These are phyloP conservation scores for Debaryomyces sp. DNA, from an alignment of 1,139 yeast species.

Conservation along the genomic window DNA sequence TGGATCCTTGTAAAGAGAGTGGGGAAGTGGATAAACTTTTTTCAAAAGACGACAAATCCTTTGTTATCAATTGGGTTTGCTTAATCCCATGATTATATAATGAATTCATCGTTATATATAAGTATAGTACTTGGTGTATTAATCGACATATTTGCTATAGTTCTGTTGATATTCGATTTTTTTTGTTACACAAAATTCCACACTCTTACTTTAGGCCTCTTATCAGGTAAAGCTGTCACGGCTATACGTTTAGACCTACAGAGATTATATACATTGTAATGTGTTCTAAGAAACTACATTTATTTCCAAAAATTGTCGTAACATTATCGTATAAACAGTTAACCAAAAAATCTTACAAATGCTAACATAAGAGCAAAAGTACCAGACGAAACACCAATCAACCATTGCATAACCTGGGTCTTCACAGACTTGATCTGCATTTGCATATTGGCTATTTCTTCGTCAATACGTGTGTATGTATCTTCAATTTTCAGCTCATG, in stretches of 20 bases:
- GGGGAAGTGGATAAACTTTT: conserved; percentile 69
- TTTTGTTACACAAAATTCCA: conserved; percentile 1
- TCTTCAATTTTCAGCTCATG: conserved; percentile 94
- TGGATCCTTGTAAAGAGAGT: conserved; percentile 76
- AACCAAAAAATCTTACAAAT: conserved; percentile 81
- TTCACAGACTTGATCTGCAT: conserved; percentile 93
- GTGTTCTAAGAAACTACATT: neutral
- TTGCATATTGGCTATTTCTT: conserved; percentile 91
- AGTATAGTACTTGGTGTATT: neutral
- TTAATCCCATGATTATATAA: conserved; percentile 87
- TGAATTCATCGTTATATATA: conserved; percentile 55
- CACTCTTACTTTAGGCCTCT: neutral
- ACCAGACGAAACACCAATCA: conserved; percentile 98
- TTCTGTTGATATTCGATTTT: neutral
- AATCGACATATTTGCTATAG: neutral
- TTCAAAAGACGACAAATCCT: conserved; percentile 71
- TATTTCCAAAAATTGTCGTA: neutral
- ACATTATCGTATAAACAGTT: conserved; percentile 13
- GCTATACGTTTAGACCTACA: neutral
- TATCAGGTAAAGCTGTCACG: neutral
- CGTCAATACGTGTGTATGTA: conserved; percentile 92
- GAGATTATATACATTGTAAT: neutral
- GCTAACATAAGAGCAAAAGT: conserved; percentile 92
- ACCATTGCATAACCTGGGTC: conserved; percentile 97
- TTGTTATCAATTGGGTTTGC: conserved; percentile 72